Evolutionary conservation across 179 eudicot species (phyloP), one percentile per base, ranked within the genome.

Genomic region (Beta macrorhiza): DNA sequence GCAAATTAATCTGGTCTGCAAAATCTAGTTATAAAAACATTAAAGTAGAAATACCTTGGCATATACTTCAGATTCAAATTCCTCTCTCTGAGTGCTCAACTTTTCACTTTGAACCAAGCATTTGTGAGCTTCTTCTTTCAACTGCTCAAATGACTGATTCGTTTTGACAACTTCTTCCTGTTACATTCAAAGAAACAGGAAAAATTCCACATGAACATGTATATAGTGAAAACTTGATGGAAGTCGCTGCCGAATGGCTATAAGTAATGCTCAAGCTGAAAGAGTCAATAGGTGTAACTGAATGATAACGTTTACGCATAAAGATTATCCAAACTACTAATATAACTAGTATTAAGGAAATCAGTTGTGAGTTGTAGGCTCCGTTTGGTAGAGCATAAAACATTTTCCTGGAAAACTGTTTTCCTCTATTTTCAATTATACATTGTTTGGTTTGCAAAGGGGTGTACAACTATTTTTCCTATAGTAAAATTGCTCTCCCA

Each of bases 91-190:
- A 15, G 44, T 83, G 89, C 88, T 85, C 74, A 95, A 82, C 81
- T 86, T 93, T 90, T 91, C 95, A 83, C 97, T 93, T 83, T 89
- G 99, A 12, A 71, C 88, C 79, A 93, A 80, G 77, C 97, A 93
- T 84, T 91, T 93, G 59, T 90, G 92, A 77, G 99, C 93, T 85
- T 95, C 97, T 58, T 82, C 90, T 87, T 84, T 90, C 78, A 95
- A 83, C 87, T 80, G 85, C 79, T 93, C 93, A 82, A 78, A 87
- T 44, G 93, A 87, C 65, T 89, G 79, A 15, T 87, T 85, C 85
- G 90, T 95, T 80, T 84, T 86, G 79, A 92, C 97, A 79, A 93
- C 93, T 89, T 95, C 98, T 62, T 91, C 97, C 99, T 95, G 84
- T 86, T 57, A 63, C 82, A 70, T 59, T 51, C 69, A 65, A 64